Evolutionary conservation across 768 basidiomycete genomes (phyloP).

Genomic region (Tulasnella sp.): DNA sequence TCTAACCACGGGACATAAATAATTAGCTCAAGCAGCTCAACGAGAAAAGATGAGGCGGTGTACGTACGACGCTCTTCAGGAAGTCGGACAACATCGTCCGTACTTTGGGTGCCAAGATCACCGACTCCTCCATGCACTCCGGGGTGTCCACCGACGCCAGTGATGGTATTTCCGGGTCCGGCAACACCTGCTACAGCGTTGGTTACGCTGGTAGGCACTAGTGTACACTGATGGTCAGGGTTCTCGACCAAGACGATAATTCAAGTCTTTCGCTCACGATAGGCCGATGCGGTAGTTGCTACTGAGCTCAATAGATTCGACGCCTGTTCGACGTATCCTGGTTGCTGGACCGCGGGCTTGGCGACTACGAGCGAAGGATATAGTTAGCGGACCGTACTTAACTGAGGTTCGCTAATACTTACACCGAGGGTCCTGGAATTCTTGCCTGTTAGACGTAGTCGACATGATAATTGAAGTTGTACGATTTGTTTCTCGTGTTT

Average conservation of each 20-base stretch:
- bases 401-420: no score
- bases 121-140: slow-evolving; percentile 9
- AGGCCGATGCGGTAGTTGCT: background rate
- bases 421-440: no score
- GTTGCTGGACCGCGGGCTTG: background rate
- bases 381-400: no score
- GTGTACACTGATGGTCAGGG: no score
- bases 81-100: background rate
- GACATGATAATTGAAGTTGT: no score
- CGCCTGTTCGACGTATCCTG: slow-evolving; percentile 1
- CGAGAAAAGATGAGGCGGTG: no score
- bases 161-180: background rate
- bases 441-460: no score
- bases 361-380: no score
- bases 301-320: background rate
- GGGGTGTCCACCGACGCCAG: background rate
- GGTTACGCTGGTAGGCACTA: no score
- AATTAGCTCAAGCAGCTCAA: no score
- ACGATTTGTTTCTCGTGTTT: no score
- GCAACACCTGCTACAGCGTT: background rate
- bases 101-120: background rate
- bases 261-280: background rate
- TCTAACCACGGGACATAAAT: no score
- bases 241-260: background rate
- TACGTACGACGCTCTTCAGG: slow-evolving; percentile 13